phyloP scores from a whole-genome alignment of 2,329 filamentous ascomycete species.

The Fusarium foetens region DNA sequence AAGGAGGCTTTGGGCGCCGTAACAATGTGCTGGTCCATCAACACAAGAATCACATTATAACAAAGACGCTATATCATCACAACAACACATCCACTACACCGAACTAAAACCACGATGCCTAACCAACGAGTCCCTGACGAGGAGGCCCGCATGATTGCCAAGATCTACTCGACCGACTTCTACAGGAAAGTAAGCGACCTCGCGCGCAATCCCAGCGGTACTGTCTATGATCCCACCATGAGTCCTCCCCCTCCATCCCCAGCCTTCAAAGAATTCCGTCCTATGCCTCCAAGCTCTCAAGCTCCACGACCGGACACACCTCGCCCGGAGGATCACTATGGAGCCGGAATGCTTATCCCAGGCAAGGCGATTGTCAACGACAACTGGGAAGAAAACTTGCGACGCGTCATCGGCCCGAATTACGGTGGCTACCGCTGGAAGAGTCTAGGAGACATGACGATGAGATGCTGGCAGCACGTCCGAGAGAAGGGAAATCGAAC shows the following conservation, averaged over 20 bases:
- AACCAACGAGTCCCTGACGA: fast-evolving
- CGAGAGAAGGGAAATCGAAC: neutral
- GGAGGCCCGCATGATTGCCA: neutral
- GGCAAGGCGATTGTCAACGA: neutral
- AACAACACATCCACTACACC: neutral
- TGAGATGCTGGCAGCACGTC: neutral
- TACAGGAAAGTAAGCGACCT: neutral
- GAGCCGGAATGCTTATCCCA: neutral
- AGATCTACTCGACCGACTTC: neutral
- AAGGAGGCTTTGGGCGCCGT: neutral
- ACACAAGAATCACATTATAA: neutral
- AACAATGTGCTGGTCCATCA: neutral
- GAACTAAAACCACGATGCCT: neutral
- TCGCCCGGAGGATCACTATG: neutral
- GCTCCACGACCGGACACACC: neutral
- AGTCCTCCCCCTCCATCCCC: neutral
- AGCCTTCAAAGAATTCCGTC: neutral
- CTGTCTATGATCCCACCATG: neutral
- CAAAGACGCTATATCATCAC: neutral
- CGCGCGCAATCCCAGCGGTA: neutral
- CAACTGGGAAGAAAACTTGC: neutral
- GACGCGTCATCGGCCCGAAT: neutral
- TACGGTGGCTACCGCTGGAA: neutral
- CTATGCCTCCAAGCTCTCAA: neutral
- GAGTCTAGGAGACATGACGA: neutral